A percentile compares a stretch with the other conserved stretches of the same genome.
phyloP scores from a whole-genome alignment of 2,329 filamentous ascomycete species.

The Xylaria sp. region DNA sequence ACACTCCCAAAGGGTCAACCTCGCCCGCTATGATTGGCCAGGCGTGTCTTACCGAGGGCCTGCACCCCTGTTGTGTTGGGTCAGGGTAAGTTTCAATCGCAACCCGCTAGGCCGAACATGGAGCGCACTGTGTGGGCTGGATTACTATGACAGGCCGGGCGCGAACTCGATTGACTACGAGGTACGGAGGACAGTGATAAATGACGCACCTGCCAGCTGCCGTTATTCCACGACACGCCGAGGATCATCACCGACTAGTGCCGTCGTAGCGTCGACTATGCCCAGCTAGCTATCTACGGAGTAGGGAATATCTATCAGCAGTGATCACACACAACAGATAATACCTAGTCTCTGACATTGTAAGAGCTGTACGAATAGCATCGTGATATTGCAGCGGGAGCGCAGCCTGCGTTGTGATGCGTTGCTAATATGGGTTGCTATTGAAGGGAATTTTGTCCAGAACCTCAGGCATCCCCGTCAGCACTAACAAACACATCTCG shows the following conservation, averaged over 20 bases:
- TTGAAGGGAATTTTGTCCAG: neutral
- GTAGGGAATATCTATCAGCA: too few species aligned
- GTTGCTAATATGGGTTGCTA: conserved; percentile 1
- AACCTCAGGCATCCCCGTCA: conserved; percentile 12
- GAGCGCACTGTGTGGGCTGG: conserved; percentile 21
- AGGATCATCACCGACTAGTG: neutral
- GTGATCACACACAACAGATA: neutral
- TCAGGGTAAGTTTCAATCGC: neutral
- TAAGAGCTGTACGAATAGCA: too few species aligned
- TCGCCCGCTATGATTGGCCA: conserved; percentile 27
- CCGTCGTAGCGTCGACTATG: neutral
- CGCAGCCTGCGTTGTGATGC: neutral
- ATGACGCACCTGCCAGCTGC: conserved; percentile 11
- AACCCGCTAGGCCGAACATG: neutral
- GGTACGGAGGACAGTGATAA: conserved; percentile 1
- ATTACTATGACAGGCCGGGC: conserved; percentile 16
- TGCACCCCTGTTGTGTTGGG: conserved; percentile 9
- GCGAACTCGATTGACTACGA: conserved; percentile 4
- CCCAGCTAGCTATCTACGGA: too few species aligned
- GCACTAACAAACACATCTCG: conserved; percentile 12
- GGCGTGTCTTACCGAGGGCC: conserved; percentile 20
- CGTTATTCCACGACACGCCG: neutral
- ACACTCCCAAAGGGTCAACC: conserved; percentile 31
- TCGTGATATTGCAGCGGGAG: conserved; percentile 7
- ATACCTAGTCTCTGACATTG: too few species aligned